A percentile compares a stretch with the other conserved stretches of the same genome.
Conservation (phyloP, 1,139 yeast genomes). For the Hyphopichia khmerensis region DNA sequence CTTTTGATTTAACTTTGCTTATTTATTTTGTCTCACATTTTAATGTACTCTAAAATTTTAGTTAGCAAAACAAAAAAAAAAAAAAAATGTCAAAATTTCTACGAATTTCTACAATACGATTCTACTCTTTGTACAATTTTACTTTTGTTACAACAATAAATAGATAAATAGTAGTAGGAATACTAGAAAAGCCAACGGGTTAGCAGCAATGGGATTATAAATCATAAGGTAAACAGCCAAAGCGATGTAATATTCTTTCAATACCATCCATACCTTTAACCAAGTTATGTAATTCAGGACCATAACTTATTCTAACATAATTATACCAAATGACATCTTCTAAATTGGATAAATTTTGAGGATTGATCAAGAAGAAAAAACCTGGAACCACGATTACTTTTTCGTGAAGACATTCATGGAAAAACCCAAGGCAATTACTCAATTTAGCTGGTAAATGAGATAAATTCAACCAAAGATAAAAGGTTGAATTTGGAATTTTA, state of each 20-base stretch:
- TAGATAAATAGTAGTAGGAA: not conserved
- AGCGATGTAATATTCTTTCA: constrained; percentile 52
- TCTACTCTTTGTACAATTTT: not conserved
- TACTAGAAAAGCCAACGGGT: no score
- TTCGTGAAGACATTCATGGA: constrained; percentile 68
- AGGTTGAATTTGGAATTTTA: constrained; percentile 60
- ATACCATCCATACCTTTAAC: constrained; percentile 68
- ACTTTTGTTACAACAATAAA: not conserved
- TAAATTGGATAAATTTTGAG: constrained; percentile 59
- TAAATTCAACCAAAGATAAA: constrained; percentile 63
- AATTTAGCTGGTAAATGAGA: constrained; percentile 60
- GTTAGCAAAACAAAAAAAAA: not conserved
- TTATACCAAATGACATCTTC: constrained; percentile 67
- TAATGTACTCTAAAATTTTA: not conserved
- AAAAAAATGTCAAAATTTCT: not conserved
- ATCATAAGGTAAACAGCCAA: constrained; percentile 41
- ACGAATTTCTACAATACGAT: not conserved
- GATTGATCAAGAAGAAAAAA: constrained; percentile 64
- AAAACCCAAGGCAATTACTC: constrained; percentile 62
- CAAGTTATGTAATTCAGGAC: constrained; percentile 57
- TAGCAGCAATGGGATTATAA: no score
- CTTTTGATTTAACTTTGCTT: not conserved
- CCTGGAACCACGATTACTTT: constrained; percentile 68
- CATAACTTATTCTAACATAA: constrained; percentile 62
- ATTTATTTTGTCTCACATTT: not conserved